Evolutionary conservation across 495 filamentous ascomycete genomes (phyloP), one percentile per base, ranked within the genome.

Genomic region (Penicillium goetzii): DNA sequence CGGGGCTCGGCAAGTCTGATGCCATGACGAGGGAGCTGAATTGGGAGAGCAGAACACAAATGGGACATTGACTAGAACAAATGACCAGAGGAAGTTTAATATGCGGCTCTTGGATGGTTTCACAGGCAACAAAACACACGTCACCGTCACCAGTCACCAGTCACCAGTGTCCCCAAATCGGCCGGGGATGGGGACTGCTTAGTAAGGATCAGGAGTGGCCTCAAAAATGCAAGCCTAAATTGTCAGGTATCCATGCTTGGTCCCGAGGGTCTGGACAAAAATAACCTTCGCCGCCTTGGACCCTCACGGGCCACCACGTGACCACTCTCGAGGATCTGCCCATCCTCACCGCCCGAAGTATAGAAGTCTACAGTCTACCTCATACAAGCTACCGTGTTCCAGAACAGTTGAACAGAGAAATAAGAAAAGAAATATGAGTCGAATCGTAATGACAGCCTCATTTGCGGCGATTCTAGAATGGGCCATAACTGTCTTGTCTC

Each of bases 1-100:
- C 91, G 88, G 67, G 66, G 71, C 74, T 80, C 66, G 69, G 72
- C 60, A 72, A 68, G 56, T 74, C 74, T 60, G 75, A 72, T 59
- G 78, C 72, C 79, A 81, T 81, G 50, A 56, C 65, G 60, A 58
- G 49, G 54, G n/a, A 45, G 7, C 21, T 43, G 28, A 21, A 30
- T 38, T 34, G 15, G 7, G 34, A 28, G 17, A 34, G 17, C 3
- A 19, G 15, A 60, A 8, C 34, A 8, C 41, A 53, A 40, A 57
- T 26, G 10, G n/a, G 40, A 43, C 62, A 71, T 60, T 38, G 41
- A 62, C 25, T n/a, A 17, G 10, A 55, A 15, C 15, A 23, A 32
- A 55, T 25, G 45, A 14, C 2, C 17, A 58, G 50, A 34, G 41
- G 17, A 43, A 41, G 33, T n/a, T 34, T 43, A 47, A 10, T 21